These are phyloP conservation scores for Strigomonas galati DNA, from an alignment of 208 protist genomes.

Conservation along the genomic window DNA sequence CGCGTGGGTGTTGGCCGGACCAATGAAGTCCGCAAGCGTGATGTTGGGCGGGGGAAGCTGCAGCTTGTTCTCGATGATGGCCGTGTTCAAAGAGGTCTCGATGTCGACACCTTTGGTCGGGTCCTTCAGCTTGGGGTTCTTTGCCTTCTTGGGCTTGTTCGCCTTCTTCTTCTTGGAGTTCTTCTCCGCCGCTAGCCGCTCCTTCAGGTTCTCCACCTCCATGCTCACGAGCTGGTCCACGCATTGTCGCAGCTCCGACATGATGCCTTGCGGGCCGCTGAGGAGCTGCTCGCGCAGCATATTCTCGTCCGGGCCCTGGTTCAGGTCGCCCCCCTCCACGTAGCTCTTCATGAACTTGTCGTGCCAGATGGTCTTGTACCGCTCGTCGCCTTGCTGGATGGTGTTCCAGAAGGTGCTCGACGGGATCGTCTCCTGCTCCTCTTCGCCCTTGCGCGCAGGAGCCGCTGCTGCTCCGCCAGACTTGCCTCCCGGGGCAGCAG, in stretches of 20 bases:
- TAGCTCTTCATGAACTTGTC: slow-evolving; percentile 57
- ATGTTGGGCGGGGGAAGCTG: slow-evolving; percentile 55
- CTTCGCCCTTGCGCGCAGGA: slow-evolving; percentile 25
- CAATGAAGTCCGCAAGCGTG: slow-evolving; percentile 64
- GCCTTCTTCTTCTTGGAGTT: slow-evolving; percentile 48
- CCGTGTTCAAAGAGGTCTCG: slow-evolving; percentile 73
- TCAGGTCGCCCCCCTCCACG: slow-evolving; percentile 58
- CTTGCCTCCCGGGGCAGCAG: not conserved
- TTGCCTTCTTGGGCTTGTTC: slow-evolving; percentile 69
- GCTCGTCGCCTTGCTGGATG: slow-evolving; percentile 48
- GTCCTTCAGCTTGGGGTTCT: slow-evolving; percentile 83
- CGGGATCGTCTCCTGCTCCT: slow-evolving; percentile 27
- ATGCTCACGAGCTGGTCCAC: slow-evolving; percentile 92
- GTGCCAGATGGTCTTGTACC: slow-evolving; percentile 69
- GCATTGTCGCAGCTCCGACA: slow-evolving; percentile 81
- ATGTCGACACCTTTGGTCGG: slow-evolving; percentile 81
- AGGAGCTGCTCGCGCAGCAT: slow-evolving; percentile 81
- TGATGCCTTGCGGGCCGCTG: slow-evolving; percentile 83
- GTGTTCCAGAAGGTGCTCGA: slow-evolving; percentile 52
- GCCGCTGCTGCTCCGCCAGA: not conserved
- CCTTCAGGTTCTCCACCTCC: slow-evolving; percentile 91
- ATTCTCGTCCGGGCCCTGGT: slow-evolving; percentile 71
- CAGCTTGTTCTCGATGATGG: slow-evolving; percentile 82
- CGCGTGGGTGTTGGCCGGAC: slow-evolving; percentile 52
- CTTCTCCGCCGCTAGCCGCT: slow-evolving; percentile 69